phyloP scores from a whole-genome alignment of 2,329 filamentous ascomycete genomes.

The Arthrobotrys entomopaga region DNA sequence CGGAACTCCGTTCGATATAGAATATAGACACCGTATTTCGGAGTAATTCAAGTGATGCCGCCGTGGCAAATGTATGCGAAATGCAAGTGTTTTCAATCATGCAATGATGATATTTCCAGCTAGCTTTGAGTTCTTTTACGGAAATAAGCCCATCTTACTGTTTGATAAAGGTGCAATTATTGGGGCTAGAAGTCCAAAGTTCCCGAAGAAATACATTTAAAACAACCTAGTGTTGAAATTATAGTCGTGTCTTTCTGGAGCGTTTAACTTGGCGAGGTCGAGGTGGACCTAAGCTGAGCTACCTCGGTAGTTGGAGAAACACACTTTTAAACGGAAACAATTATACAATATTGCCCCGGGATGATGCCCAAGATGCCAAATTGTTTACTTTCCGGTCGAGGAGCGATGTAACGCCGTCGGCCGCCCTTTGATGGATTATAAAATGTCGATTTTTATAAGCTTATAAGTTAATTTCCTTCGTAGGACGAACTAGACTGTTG shows the following conservation, averaged over 20 bases:
- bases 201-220: not conserved
- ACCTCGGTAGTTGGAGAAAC: conserved; percentile 14
- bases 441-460: conserved; percentile 9
- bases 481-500: conserved; percentile 1
- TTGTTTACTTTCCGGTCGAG: not conserved
- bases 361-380: not conserved
- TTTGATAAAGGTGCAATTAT: too few relatives aligned
- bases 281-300: not conserved
- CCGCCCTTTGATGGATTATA: conserved; percentile 34
- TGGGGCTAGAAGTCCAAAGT: too few relatives aligned
- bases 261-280: not conserved
- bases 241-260: conserved; percentile 10
- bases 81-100: not conserved
- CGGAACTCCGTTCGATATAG: conserved; percentile 19
- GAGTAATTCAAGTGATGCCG: conserved; percentile 31
- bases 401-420: conserved; percentile 7
- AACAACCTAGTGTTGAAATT: conserved; percentile 1
- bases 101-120: not conserved
- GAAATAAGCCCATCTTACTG: too few relatives aligned
- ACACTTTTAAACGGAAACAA: too few relatives aligned
- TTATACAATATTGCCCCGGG: conserved; percentile 1
- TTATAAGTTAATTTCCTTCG: conserved; percentile 29
- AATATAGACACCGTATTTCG: conserved; percentile 20
- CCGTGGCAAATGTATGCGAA: conserved; percentile 18
- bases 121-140: conserved; percentile 6